Evolutionary conservation across 768 basidiomycete genomes (phyloP), one percentile per base, ranked within the genome.

Genomic region (Naganishia onofrii): DNA sequence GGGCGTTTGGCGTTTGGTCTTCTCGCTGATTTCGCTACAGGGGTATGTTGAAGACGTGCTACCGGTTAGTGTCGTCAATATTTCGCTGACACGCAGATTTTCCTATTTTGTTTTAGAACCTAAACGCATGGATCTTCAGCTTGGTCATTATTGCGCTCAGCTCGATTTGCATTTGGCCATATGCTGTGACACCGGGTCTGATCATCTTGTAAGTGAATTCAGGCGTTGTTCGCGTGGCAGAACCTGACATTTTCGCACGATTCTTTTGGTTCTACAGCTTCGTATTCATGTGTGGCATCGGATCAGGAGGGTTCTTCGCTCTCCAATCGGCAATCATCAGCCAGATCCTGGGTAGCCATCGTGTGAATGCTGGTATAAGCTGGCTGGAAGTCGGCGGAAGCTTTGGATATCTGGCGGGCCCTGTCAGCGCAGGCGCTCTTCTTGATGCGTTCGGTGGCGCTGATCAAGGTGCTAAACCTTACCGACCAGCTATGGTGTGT

Each of bases 361-460:
- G 70, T 13, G 42, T 74, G 12, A 53, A 70, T 23, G 29, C 44
- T 10, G 73, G 73, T 17, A 65, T 74, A 23, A 68, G 68, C 28
- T 74, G 66, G 66, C 42, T 74, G 23, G 73, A 74, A 65, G 56
- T 71, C 3, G 67, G 68, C 1, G 60, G 52, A 32, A 67, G 67
- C 31, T 64, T 74, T 42, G 73, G 73, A 36, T 71, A 69, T 44
- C 57, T 74, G 26, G 67, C 70, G n/a, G 73, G 73, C 9, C 73
- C 73, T 5, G 65, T 74, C 48, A 69, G 70, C 6, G 73, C 73
- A 12, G 73, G 73, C 3, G 70, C 70, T 3, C 55, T 74, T 13
- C 65, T 74, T 23, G 73, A 74, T 67, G 70, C 70, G 0, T 71
- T 74, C 42, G 73, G 73, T 42, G 73, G 73, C 3, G 52, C 68